phyloP scores from a whole-genome alignment of 2,329 filamentous ascomycete species.

The Aspergillus piperis region DNA sequence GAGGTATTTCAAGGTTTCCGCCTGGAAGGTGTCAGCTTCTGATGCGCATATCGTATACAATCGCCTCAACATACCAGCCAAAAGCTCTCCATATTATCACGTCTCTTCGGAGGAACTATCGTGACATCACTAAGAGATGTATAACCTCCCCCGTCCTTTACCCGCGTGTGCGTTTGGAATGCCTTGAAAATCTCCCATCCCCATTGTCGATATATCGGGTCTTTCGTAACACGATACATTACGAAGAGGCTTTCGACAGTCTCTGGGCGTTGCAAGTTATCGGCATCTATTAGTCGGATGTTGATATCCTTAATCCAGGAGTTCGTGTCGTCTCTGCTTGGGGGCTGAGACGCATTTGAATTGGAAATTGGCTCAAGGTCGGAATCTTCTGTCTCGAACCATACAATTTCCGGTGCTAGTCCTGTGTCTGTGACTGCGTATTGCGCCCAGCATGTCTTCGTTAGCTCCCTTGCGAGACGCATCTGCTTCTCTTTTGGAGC shows the following conservation, averaged over 20 bases:
- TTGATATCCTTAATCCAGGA: constrained; percentile 74
- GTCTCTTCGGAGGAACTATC: constrained; percentile 63
- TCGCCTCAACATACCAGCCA: constrained; percentile 65
- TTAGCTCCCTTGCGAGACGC: constrained; percentile 79
- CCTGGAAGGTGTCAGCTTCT: constrained; percentile 4
- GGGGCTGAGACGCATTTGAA: constrained; percentile 16
- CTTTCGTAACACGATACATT: constrained; percentile 94
- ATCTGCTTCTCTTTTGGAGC: constrained; percentile 80
- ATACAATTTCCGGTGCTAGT: constrained; percentile 84
- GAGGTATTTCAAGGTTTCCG: constrained; percentile 93
- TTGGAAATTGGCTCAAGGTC: constrained; percentile 34
- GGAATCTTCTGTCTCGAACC: constrained; percentile 73
- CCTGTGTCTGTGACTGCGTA: constrained; percentile 86
- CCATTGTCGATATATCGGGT: constrained; percentile 84
- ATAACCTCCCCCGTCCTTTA: constrained; percentile 68
- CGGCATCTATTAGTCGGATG: constrained; percentile 73
- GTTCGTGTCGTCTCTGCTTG: constrained; percentile 16
- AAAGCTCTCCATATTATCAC: constrained; percentile 96
- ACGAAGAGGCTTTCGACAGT: constrained; percentile 90
- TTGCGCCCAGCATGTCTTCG: constrained; percentile 95
- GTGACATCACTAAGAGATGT: constrained; percentile 75
- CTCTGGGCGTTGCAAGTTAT: constrained; percentile 91
- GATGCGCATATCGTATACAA: too few species aligned
- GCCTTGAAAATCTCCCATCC: constrained; percentile 95
- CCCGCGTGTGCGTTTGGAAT: constrained; percentile 78